Conservation (phyloP, 495 filamentous ascomycete genomes). For the Massariosphaeria phaeospora region DNA sequence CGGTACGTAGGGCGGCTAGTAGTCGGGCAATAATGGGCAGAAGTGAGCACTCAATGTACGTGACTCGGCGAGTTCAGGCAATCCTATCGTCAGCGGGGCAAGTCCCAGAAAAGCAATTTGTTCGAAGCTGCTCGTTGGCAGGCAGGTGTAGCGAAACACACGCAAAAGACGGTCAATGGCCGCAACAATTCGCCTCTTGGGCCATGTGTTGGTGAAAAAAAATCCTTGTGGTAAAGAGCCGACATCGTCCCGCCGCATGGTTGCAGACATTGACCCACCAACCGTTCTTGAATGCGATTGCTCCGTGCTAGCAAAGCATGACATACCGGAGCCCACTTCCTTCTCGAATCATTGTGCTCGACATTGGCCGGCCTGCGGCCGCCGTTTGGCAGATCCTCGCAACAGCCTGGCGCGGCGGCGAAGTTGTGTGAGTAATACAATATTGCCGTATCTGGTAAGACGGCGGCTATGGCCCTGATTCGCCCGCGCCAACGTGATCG, state of each 20-base stretch:
- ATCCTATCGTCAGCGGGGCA: slow-evolving; percentile 23
- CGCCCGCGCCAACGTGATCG: background rate
- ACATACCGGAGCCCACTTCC: background rate
- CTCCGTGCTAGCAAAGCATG: slow-evolving; percentile 1
- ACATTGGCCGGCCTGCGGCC: background rate
- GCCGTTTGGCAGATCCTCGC: too few species aligned
- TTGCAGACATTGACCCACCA: background rate
- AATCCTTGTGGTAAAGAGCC: too few species aligned
- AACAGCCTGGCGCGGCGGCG: too few species aligned
- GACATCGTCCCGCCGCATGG: background rate
- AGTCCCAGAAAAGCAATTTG: slow-evolving; percentile 19
- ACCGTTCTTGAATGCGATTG: slow-evolving; percentile 5
- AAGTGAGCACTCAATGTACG: slow-evolving; percentile 5
- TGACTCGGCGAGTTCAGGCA: slow-evolving; percentile 25
- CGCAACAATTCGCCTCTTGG: background rate
- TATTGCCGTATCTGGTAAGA: slow-evolving; percentile 2
- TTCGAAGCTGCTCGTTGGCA: too few species aligned
- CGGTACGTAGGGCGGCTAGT: background rate
- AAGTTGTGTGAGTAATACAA: too few species aligned
- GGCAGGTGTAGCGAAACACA: too few species aligned
- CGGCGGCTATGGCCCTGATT: slow-evolving; percentile 1
- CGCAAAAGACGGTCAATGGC: background rate
- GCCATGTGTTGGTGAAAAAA: background rate
- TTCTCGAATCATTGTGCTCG: slow-evolving; percentile 14
- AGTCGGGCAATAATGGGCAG: background rate